Conservation (phyloP, 768 basidiomycete genomes). For the Lentinula detonsa region DNA sequence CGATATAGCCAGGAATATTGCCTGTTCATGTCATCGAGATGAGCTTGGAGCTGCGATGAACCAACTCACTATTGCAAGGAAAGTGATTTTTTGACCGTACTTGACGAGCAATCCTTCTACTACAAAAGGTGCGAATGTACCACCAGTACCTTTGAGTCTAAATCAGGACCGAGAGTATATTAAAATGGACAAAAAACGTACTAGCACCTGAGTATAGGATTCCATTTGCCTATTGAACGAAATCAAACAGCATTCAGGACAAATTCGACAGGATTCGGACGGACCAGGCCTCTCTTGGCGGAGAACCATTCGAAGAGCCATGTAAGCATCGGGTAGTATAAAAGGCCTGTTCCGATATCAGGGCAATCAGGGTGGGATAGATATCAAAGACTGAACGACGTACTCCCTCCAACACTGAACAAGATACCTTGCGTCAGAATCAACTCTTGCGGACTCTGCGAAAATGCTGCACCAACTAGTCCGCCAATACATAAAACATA, state of each 20-base stretch:
- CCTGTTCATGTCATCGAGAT: not conserved
- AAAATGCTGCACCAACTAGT: conserved; percentile 21
- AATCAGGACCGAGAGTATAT: not conserved
- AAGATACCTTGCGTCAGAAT: conserved; percentile 18
- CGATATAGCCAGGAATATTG: conserved; percentile 5
- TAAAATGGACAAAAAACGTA: not conserved
- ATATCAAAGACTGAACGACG: not conserved
- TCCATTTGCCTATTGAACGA: conserved; percentile 8
- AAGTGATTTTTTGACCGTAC: conserved; percentile 7
- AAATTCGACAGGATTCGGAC: not conserved
- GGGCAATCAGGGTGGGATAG: not conserved
- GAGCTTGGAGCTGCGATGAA: not conserved
- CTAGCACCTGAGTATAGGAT: conserved; percentile 13
- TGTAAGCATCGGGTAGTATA: conserved; percentile 11
- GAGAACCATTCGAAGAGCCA: conserved; percentile 14
- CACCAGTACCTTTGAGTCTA: conserved; percentile 8
- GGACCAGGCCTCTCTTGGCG: conserved; percentile 10
- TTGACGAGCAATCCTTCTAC: conserved; percentile 9
- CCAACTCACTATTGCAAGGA: conserved; percentile 7
- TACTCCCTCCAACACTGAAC: conserved; percentile 21
- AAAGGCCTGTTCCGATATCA: conserved; percentile 4
- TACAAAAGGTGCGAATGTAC: conserved; percentile 7
- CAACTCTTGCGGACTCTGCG: conserved; percentile 12
- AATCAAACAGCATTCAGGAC: not conserved
- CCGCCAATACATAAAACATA: conserved; percentile 16